Evolutionary conservation across 2,329 filamentous ascomycete species (phyloP), one percentile per base, ranked within the genome.

Genomic region (Aspergillus novoparasiticus): DNA sequence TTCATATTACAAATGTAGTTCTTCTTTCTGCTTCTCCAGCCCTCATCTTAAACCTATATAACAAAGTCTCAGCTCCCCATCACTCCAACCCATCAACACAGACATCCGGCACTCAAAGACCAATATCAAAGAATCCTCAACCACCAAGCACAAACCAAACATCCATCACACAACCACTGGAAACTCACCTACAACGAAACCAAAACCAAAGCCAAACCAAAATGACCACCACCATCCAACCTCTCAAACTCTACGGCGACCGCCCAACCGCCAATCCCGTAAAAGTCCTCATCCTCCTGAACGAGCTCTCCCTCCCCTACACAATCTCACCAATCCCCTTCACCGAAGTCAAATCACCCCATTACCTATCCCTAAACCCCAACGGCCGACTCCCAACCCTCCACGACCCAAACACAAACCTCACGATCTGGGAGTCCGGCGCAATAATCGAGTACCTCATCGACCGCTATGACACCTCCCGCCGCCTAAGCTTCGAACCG

Each of bases 221-320:
- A 12, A 54, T 54, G 51, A 2, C 30, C 30, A 32, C 3, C 26
- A 2, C 14, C n/a, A 12, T 54, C n/a, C 32, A 36, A 19, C 19
- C 51, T 4, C 28, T 54, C 5, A 54, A 6, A 2, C 30, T 58
- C 43, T 50, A 46, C n/a, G 43, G 57, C 10, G 12, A 58, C 14
- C 26, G 57, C 26, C 51, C 51, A 9, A 16, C 48, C 39, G 50
- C 57, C 36, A 63, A 63, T 36, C 62, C 59, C 2, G 53, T 57
- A 16, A 83, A 83, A 69, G 78, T 84, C 12, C 73, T 75, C 60
- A 78, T 84, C 58, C 61, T 84, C 46, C 73, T 82, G 53, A 76
- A 81, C 55, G 81, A 83, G 26, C 58, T 63, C 10, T 48, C 28
- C 10, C 39, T 63, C 8, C 58, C 61, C 21, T 63, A 60, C 54